Conservation (phyloP, 768 basidiomycete genomes). For the Suillus ampliporus region DNA sequence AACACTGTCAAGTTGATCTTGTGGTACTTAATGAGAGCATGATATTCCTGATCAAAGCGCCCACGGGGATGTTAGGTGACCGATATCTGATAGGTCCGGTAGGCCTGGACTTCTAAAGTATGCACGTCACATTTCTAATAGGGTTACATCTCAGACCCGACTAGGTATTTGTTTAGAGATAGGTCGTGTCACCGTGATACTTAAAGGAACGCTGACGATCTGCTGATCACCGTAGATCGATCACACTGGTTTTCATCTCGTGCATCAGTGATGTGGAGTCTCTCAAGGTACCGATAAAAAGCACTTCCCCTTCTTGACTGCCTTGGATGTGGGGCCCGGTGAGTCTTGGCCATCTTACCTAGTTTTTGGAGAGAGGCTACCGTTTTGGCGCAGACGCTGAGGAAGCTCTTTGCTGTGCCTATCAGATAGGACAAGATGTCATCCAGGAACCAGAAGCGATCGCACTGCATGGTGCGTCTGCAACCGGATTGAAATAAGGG, state of each 20-base stretch:
- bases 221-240: neutral
- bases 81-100: neutral
- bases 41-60: neutral
- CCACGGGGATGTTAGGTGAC: neutral
- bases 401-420: neutral
- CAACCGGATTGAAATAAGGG: neutral
- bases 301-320: neutral
- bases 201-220: neutral
- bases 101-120: neutral
- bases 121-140: neutral
- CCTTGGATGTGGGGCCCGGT: neutral
- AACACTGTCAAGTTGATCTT: neutral
- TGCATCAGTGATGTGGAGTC: conserved; percentile 1
- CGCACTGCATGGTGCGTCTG: neutral
- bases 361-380: neutral
- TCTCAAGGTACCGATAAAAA: neutral
- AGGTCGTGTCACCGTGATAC: neutral
- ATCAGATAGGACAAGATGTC: neutral
- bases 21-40: neutral
- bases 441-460: neutral
- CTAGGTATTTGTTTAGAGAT: neutral
- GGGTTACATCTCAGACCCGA: neutral
- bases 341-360: neutral
- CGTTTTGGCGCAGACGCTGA: neutral
- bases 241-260: neutral